Conservation (phyloP, 352 stramenopile genomes). For the Pythium sp. region DNA sequence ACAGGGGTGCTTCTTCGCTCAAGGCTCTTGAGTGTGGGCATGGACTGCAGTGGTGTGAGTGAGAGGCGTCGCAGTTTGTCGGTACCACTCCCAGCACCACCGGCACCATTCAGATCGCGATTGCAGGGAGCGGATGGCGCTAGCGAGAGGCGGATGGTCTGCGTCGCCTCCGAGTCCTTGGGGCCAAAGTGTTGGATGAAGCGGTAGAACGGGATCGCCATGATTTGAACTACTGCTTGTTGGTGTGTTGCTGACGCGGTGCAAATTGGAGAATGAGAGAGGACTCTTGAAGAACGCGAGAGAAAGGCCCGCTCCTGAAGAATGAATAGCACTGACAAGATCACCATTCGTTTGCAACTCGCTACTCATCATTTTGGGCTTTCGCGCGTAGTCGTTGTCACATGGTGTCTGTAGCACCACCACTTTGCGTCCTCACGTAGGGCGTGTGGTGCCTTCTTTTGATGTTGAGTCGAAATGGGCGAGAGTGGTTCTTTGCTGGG, state of each 20-base stretch:
- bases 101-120: neutral
- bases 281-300: neutral
- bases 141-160: neutral
- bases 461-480: no score
- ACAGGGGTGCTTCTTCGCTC: no score
- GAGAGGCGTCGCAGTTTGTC: neutral
- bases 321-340: neutral
- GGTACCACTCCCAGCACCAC: neutral
- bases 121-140: neutral
- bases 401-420: no score
- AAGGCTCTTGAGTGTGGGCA: no score
- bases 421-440: no score
- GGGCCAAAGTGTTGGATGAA: slow-evolving; percentile 4
- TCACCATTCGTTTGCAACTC: neutral
- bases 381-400: neutral
- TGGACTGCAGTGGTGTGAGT: no score
- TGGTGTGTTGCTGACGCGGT: neutral
- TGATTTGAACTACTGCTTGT: neutral
- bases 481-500: no score
- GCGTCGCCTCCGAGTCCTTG: neutral
- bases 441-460: no score
- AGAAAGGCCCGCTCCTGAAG: neutral
- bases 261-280: neutral
- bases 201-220: slow-evolving; percentile 8
- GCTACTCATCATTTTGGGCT: neutral